Percentiles rank a stretch among this genome's conserved stretches.
These are phyloP conservation scores for Penicillium psychrosexuale DNA, from an alignment of 2,329 filamentous ascomycete genomes.

Conservation along the genomic window DNA sequence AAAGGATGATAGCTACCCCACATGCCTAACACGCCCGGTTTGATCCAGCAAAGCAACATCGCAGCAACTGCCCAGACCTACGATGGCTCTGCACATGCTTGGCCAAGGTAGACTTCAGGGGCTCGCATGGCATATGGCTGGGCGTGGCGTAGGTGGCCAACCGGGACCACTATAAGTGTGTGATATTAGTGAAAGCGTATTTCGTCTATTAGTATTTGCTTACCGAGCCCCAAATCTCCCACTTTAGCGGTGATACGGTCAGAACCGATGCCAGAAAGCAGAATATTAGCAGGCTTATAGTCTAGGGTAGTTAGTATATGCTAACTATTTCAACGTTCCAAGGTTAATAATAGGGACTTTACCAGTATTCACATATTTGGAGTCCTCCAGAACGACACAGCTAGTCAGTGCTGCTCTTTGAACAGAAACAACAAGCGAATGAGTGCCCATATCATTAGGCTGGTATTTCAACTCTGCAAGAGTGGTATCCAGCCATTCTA, in stretches of 20 bases:
- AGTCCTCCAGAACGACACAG: background rate
- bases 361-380: background rate
- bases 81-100: background rate
- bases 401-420: background rate
- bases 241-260: background rate
- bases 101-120: background rate
- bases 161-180: background rate
- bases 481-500: background rate
- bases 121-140: slow-evolving; percentile 2
- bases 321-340: background rate
- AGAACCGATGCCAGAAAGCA: background rate
- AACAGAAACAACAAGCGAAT: background rate
- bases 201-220: background rate
- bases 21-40: background rate
- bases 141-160: background rate
- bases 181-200: background rate
- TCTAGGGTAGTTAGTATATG: background rate
- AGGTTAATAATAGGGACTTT: background rate
- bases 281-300: background rate
- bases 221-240: background rate
- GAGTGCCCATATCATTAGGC: background rate
- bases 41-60: slow-evolving; percentile 1
- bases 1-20: background rate
- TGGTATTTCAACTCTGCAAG: background rate
- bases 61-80: background rate